Evolutionary conservation across 2,329 filamentous ascomycete species (phyloP).

Genomic region (Emericellopsis cladophorae): DNA sequence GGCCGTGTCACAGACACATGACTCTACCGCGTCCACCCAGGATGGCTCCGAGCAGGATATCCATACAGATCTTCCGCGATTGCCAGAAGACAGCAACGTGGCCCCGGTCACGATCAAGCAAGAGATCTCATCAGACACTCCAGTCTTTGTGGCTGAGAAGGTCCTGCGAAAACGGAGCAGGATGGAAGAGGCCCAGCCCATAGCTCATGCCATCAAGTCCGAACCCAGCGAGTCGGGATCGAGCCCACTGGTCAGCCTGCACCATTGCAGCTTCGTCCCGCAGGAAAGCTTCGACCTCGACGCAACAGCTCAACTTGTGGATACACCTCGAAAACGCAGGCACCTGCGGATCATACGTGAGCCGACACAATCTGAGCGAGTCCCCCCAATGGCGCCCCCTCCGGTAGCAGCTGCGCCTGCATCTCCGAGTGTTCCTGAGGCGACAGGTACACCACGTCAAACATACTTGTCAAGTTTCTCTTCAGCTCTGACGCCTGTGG

Average conservation of each 20-base stretch:
- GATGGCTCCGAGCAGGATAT: background rate
- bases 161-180: conserved; percentile 33
- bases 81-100: conserved; percentile 5
- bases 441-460: conserved; percentile 4
- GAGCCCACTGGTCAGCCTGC: conserved; percentile 4
- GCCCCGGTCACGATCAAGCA: conserved; percentile 23
- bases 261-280: conserved; percentile 15
- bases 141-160: conserved; percentile 37
- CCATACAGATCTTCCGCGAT: background rate
- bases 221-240: background rate
- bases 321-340: conserved; percentile 22
- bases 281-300: conserved; percentile 48
- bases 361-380: background rate
- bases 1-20: no score
- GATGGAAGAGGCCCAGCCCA: conserved; percentile 8
- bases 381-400: no score
- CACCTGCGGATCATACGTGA: conserved; percentile 1
- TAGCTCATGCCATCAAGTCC: conserved; percentile 2
- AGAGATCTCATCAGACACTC: conserved; percentile 41
- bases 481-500: conserved; percentile 16
- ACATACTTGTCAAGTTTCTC: background rate
- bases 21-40: conserved; percentile 1
- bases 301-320: conserved; percentile 16
- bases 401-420: no score
- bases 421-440: no score